Conservation (phyloP, 148 eudicot genomes). For the Chenopodium album region DNA sequence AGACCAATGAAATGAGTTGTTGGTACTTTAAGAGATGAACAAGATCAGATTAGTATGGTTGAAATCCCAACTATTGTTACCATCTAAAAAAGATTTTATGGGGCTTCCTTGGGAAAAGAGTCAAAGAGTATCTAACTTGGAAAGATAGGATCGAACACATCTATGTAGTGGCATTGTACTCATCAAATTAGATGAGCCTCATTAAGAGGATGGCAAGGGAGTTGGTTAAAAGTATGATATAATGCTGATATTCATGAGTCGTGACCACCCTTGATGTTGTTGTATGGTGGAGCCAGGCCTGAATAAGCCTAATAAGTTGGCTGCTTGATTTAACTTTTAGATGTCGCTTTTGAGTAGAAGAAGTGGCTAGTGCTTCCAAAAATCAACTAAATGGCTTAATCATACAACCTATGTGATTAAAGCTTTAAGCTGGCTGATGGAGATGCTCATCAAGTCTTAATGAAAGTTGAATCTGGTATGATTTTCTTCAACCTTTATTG, state of each 20-base stretch:
- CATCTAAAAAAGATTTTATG: no score
- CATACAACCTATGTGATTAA: background rate
- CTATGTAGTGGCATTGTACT: background rate
- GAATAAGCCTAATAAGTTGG: background rate
- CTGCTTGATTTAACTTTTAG: background rate
- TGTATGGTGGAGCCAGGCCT: background rate
- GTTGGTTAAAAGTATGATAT: background rate
- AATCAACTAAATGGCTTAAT: background rate
- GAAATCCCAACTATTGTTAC: no score
- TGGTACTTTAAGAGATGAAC: background rate
- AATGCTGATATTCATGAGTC: background rate
- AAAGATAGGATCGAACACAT: no score
- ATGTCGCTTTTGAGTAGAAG: background rate
- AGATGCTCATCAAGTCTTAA: conserved; percentile 3
- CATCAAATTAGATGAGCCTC: background rate
- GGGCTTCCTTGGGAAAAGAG: no score
- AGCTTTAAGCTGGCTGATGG: background rate
- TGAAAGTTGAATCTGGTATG: background rate
- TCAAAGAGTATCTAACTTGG: no score
- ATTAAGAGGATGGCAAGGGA: background rate
- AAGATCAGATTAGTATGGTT: background rate
- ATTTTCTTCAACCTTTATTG: background rate
- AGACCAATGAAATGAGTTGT: background rate
- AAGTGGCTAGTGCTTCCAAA: background rate
- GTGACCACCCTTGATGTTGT: background rate